Conservation (phyloP, 345 rosid species). For the Boechera stricta region DNA sequence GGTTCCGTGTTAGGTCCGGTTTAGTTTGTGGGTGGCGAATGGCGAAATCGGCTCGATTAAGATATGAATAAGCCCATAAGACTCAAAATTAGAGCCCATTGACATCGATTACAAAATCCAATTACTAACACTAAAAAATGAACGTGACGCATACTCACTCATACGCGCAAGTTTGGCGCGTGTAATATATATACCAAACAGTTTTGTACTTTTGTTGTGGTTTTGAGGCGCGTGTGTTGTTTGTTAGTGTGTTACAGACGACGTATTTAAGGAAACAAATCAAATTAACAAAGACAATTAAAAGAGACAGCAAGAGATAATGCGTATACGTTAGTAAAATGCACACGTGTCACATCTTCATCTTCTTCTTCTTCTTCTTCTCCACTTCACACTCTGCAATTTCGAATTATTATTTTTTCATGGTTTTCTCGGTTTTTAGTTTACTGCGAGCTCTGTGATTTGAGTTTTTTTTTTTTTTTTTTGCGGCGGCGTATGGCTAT, state of each 20-base stretch:
- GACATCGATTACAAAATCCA: neutral
- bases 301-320: constrained; percentile 29
- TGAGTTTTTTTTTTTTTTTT: neutral
- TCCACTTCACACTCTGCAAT: neutral
- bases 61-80: neutral
- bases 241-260: neutral
- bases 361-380: constrained; percentile 14
- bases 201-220: neutral
- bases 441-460: neutral
- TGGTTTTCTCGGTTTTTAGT: neutral
- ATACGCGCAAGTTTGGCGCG: neutral
- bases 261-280: neutral
- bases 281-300: neutral
- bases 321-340: constrained; percentile 41
- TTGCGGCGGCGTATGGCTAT: constrained; percentile 6
- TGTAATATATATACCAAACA: neutral
- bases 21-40: neutral
- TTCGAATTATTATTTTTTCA: neutral
- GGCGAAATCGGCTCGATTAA: neutral
- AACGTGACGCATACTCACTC: no score
- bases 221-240: constrained; percentile 20
- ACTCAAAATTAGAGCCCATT: neutral
- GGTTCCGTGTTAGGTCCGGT: neutral
- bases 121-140: no score
- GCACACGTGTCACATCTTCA: constrained; percentile 38